A percentile compares a stretch with the other conserved stretches of the same genome.
These are phyloP conservation scores for Citrullus colocynthis DNA, from an alignment of 306 rosid genomes.

Conservation along the genomic window DNA sequence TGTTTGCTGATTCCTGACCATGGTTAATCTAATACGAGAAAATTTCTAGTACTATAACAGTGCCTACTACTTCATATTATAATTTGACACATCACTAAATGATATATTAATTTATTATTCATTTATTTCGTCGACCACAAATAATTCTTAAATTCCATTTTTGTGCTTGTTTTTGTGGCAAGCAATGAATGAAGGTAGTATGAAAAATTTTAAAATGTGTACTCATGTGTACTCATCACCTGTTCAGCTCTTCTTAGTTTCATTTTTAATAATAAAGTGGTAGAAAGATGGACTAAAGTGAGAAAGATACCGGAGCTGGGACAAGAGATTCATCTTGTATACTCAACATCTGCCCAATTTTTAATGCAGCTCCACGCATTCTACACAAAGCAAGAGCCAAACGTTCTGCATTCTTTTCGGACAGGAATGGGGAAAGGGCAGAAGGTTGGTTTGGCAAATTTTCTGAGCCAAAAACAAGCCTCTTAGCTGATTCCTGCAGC, in stretches of 20 bases:
- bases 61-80: no score
- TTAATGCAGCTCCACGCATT: conserved; percentile 96
- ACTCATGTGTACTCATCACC: background rate
- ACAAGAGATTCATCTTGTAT: conserved; percentile 91
- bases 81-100: no score
- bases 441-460: conserved; percentile 28
- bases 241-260: background rate
- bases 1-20: no score
- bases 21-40: no score
- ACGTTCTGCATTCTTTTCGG: conserved; percentile 70
- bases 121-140: no score
- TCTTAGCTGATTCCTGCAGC: conserved; percentile 74
- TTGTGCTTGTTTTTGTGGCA: no score
- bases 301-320: conserved; percentile 69
- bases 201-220: no score
- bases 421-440: conserved; percentile 54
- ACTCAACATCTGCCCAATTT: conserved; percentile 94
- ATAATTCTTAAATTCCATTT: no score
- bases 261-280: background rate
- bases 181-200: no score
- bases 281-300: background rate
- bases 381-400: conserved; percentile 83
- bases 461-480: conserved; percentile 60
- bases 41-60: no score
- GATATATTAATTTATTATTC: no score